Evolutionary conservation across 305 asterid species (phyloP).

Genomic region (Fraxinus sp.): DNA sequence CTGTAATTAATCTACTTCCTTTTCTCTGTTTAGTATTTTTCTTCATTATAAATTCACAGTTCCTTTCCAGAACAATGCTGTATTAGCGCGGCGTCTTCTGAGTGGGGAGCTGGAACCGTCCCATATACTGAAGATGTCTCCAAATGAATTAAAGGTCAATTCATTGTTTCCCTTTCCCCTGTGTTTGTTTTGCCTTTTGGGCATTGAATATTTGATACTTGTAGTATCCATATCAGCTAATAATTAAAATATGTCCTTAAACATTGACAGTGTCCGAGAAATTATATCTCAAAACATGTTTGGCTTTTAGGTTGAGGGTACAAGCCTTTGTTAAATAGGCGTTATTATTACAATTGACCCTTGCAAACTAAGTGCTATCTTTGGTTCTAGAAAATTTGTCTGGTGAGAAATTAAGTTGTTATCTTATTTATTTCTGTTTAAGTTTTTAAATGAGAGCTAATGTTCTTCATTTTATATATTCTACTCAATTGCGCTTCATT

Average conservation of each 20-base stretch:
- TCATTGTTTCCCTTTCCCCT: background rate
- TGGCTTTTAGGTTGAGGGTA: conserved; percentile 9
- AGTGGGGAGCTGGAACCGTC: conserved; percentile 78
- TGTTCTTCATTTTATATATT: background rate
- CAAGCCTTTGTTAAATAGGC: conserved; percentile 12
- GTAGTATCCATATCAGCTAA: conserved; percentile 10
- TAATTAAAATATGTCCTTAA: conserved; percentile 16
- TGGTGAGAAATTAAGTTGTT: background rate
- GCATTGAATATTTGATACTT: conserved; percentile 10
- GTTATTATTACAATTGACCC: background rate
- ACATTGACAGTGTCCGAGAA: background rate
- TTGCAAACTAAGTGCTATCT: background rate
- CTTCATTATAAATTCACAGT: conserved; percentile 20
- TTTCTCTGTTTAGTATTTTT: conserved; percentile 1
- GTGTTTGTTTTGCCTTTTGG: background rate
- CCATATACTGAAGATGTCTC: conserved; percentile 67
- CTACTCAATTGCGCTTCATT: background rate
- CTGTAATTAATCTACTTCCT: background rate
- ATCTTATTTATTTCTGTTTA: background rate
- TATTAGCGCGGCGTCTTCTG: conserved; percentile 65
- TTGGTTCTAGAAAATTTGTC: too few species aligned
- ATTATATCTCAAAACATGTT: background rate
- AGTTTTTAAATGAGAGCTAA: background rate
- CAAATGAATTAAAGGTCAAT: conserved; percentile 71
- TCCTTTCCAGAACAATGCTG: conserved; percentile 47